Base-by-base conservation (phyloP, 2,329 filamentous ascomycete genomes). In the Botrytis tulipae region DNA sequence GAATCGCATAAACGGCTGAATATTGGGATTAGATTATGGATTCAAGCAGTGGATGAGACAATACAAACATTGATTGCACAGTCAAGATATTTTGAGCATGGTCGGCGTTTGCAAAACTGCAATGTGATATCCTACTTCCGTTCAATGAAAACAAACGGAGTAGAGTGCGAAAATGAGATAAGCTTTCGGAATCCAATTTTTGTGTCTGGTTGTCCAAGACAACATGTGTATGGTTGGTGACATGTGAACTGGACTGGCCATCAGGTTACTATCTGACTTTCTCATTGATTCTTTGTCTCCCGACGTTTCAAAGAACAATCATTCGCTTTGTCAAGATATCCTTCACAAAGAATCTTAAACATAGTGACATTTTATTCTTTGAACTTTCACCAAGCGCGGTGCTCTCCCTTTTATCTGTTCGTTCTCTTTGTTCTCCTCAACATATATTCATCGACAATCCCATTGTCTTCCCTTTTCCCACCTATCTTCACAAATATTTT, bases 1-100 rank as follows among this genome's bases (percentile, higher is more conserved):
- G 80, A 78, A 76, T 75, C 71, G 80, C 80, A 76, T 78, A 79
- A 77, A 72, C 68, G 51, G 40, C n/a, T 71, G 22, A 40, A 37
- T 18, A 37, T 12, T 12, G 10, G n/a, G 48, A 22, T 32, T 69
- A 61, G 70, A 54, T 72, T 48, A 67, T 44, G 63, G 65, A 32
- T 59, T 72, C 62, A 59, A 59, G 71, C 71, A 72, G 71, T 69
- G 62, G 71, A 72, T 72, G 71, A 72, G 48, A 68, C 62, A 68
- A 69, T 60, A 61, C 29, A 68, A 46, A 61, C 62, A 57, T 35
- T 71, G 63, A 72, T 68, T 57, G 62, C 62, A 61, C 70, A 68
- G 44, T 37, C 65, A n/a, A 70, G n/a, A 70, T 66, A 61, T 20
- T 35, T 68, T 48, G 71, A 67, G 51, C 62, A 68, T 60, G 63